Percentiles rank a stretch among this genome's conserved stretches.
Evolutionary conservation across 1,139 yeast species (phyloP).

Genomic region (Scheffersomyces parashehatae): DNA sequence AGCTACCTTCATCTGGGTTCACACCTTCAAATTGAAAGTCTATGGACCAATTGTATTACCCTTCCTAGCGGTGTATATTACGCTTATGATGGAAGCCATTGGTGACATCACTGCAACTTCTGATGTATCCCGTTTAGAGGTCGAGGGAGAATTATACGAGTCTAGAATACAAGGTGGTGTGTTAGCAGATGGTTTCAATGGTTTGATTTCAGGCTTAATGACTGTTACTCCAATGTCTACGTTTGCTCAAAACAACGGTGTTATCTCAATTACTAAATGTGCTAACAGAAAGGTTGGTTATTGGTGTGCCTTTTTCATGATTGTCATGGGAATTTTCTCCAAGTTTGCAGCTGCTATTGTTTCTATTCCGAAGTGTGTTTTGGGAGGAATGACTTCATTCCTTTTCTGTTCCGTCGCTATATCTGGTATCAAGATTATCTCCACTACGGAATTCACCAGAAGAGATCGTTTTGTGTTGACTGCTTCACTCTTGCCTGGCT

Average conservation of each 20-base stretch:
- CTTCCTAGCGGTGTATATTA: conserved; percentile 75
- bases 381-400: conserved; percentile 93
- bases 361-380: conserved; percentile 78
- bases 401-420: conserved; percentile 86
- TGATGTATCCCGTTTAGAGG: conserved; percentile 82
- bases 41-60: conserved; percentile 88
- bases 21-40: conserved; percentile 70
- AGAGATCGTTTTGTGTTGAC: conserved; percentile 86
- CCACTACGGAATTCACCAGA: conserved; percentile 76
- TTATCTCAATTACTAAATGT: conserved; percentile 85
- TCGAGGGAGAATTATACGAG: conserved; percentile 78
- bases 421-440: conserved; percentile 80
- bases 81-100: conserved; percentile 85
- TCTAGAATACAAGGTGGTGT: conserved; percentile 91
- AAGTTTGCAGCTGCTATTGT: conserved; percentile 89
- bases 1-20: conserved; percentile 83
- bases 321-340: conserved; percentile 83
- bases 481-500: conserved; percentile 71
- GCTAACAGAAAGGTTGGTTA: conserved; percentile 85
- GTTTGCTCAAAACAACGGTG: conserved; percentile 94
- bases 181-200: conserved; percentile 76
- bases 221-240: conserved; percentile 84
- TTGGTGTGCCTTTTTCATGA: conserved; percentile 82
- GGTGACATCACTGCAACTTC: conserved; percentile 93
- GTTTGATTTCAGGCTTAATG: conserved; percentile 70